phyloP scores from a whole-genome alignment of 2,329 filamentous ascomycete genomes.

The Aspergillus clavatus region DNA sequence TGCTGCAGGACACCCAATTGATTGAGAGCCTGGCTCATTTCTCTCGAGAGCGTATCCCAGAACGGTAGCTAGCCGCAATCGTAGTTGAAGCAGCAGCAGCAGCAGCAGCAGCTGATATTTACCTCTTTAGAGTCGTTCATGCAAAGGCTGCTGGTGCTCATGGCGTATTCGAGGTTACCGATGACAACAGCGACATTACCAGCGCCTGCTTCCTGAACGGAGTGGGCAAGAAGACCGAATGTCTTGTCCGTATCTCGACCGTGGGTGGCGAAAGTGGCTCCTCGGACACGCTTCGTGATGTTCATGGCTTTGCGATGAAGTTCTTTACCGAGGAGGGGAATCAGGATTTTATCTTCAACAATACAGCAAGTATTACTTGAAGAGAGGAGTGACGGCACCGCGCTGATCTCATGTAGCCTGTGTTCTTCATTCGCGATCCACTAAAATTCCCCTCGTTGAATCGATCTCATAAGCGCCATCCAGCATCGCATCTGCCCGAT shows the following conservation, averaged over 20 bases:
- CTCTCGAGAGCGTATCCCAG: slow-evolving; percentile 56
- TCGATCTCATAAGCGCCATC: slow-evolving; percentile 1
- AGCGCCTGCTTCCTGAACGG: slow-evolving; percentile 48
- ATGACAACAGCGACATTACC: slow-evolving; percentile 49
- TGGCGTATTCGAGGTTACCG: slow-evolving; percentile 43
- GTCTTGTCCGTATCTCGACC: slow-evolving; percentile 67
- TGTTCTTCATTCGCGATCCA: slow-evolving; percentile 5
- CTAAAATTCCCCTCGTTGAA: slow-evolving; percentile 5
- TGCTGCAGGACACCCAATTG: slow-evolving; percentile 54
- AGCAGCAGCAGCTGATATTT: too few relatives aligned
- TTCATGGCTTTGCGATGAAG: slow-evolving; percentile 68
- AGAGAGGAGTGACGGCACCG: too few relatives aligned
- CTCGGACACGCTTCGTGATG: slow-evolving; percentile 66
- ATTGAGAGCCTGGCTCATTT: slow-evolving; percentile 59
- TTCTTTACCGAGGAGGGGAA: slow-evolving; percentile 71
- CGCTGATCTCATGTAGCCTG: too few relatives aligned
- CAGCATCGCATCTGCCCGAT: background rate
- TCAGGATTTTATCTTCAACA: slow-evolving; percentile 68
- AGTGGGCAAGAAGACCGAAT: slow-evolving; percentile 64
- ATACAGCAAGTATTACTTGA: slow-evolving; percentile 43
- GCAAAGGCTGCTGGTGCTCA: slow-evolving; percentile 41
- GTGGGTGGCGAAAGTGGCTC: slow-evolving; percentile 70
- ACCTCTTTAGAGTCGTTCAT: slow-evolving; percentile 32
- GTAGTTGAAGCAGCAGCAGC: too few relatives aligned
- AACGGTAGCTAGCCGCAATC: slow-evolving; percentile 38